Evolutionary conservation across 2,329 filamentous ascomycete species (phyloP), one percentile per base, ranked within the genome.

Genomic region (Neonectria neomacrospora): DNA sequence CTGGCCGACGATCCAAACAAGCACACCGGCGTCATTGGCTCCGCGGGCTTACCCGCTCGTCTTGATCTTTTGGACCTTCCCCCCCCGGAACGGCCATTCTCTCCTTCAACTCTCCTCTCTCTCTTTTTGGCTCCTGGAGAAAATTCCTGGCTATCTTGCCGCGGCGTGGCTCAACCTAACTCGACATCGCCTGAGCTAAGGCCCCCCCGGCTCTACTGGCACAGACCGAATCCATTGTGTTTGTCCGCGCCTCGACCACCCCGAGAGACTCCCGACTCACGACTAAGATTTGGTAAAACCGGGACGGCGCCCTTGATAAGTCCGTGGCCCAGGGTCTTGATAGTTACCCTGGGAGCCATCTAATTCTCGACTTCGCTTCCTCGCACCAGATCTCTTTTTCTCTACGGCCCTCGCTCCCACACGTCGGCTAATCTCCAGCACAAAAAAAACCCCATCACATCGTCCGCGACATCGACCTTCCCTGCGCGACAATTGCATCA

Each of bases 1-100:
- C 70, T 67, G 62, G 61, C 61, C 41, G 69, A 68, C 66, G 71
- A 73, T 73, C 68, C 62, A 67, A 73, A 67, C 68, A 71, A 67
- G 57, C 56, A 62, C 67, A 47, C 63, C 63, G 60, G 70, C 69
- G 66, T 73, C 63, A 71, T 73, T 73, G 71, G 71, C 66, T 41
- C 59, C 64, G 61, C 61, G 53, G 67, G 65, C 64, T 57, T 56
- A 67, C 66, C 67, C 64, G 63, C 62, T 58, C 64, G 59, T 63
- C 64, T 67, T 65, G 69, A 66, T 56, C 42, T 30, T 47, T 42
- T 37, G 47, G 47, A 26, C 20, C 30, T 52, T 61, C 34, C 45
- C 50, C 58, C 57, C 56, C 57, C 62, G 61, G 67, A 50, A 26
- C 28, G 51, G 41, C 37, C 47, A 61, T 61, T 58, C 56, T 60